Evolutionary conservation across 1,139 yeast genomes (phyloP).

Genomic region (Kluyveromyces sp.): DNA sequence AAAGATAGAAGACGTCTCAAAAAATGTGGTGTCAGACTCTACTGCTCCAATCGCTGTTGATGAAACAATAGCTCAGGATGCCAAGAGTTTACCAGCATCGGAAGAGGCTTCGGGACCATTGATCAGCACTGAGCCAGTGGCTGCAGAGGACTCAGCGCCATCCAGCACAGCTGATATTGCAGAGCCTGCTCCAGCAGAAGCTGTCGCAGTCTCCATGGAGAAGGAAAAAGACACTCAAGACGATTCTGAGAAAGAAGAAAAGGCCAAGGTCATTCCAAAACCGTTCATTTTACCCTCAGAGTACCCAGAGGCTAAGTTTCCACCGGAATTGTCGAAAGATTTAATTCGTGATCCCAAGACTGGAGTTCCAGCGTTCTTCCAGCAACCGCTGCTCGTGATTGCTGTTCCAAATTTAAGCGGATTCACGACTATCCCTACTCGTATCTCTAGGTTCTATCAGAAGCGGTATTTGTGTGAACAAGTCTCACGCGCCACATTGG

Average conservation of each 20-base stretch:
- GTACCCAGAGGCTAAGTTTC: slow-evolving; percentile 47
- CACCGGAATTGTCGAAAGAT: slow-evolving; percentile 48
- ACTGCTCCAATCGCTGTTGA: slow-evolving; percentile 1
- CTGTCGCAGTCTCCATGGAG: neutral
- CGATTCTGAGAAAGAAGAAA: slow-evolving; percentile 29
- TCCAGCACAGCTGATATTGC: neutral
- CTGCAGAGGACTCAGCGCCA: neutral
- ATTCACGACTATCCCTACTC: slow-evolving; percentile 64
- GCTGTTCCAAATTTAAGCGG: slow-evolving; percentile 75
- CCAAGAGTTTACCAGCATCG: neutral
- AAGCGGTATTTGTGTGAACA: slow-evolving; percentile 66
- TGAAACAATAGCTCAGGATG: slow-evolving; percentile 1
- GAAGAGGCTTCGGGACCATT: neutral
- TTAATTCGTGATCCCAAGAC: slow-evolving; percentile 29
- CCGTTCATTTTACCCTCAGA: slow-evolving; percentile 58
- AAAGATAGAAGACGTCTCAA: slow-evolving; percentile 3
- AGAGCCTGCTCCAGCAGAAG: slow-evolving; percentile 4
- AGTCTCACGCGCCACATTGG: slow-evolving; percentile 54
- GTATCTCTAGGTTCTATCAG: slow-evolving; percentile 73
- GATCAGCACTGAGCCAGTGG: neutral
- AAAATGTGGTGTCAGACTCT: slow-evolving; percentile 2
- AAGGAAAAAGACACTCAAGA: slow-evolving; percentile 7
- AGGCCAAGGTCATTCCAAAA: slow-evolving; percentile 40
- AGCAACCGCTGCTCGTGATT: slow-evolving; percentile 68
- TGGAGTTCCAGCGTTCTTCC: slow-evolving; percentile 52